phyloP scores from a whole-genome alignment of 345 rosid species.

The Stellera chamaejasme region DNA sequence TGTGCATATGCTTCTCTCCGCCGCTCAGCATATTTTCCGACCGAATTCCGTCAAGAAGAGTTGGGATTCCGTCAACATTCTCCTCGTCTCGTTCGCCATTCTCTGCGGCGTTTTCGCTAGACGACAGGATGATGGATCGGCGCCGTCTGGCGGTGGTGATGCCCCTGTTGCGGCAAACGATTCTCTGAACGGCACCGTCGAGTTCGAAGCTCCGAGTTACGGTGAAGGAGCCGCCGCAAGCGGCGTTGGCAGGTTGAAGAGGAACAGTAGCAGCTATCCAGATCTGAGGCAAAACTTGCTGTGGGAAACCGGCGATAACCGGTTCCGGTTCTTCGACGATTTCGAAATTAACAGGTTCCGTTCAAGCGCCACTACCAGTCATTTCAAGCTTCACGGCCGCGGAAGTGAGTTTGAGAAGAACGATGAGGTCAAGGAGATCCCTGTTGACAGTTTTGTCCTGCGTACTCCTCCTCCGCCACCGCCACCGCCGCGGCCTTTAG shows the following conservation, averaged over 20 bases:
- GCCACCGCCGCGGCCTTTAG: slow-evolving; percentile 1
- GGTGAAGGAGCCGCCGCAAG: slow-evolving; percentile 12
- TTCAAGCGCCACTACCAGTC: slow-evolving; percentile 10
- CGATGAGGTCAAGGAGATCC: slow-evolving; percentile 39
- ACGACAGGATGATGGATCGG: slow-evolving; percentile 39
- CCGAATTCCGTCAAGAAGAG: slow-evolving; percentile 39
- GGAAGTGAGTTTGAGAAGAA: slow-evolving; percentile 29
- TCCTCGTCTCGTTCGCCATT: slow-evolving; percentile 60
- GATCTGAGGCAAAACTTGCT: slow-evolving; percentile 49
- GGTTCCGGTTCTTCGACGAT: slow-evolving; percentile 64
- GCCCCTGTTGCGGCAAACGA: neutral
- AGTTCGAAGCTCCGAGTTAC: slow-evolving; percentile 13
- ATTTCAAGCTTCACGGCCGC: slow-evolving; percentile 17
- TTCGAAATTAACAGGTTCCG: slow-evolving; percentile 39
- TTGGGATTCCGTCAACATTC: slow-evolving; percentile 60
- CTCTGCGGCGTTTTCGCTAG: slow-evolving; percentile 66
- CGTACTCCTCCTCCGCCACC: slow-evolving; percentile 25
- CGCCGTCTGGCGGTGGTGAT: neutral
- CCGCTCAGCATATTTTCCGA: slow-evolving; percentile 33
- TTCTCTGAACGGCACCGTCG: neutral
- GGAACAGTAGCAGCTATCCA: slow-evolving; percentile 72
- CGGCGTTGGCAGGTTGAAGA: slow-evolving; percentile 39
- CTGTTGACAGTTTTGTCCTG: slow-evolving; percentile 45
- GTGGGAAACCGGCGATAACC: slow-evolving; percentile 34
- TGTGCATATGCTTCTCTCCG: slow-evolving; percentile 38